A percentile compares a stretch with the other conserved stretches of the same genome.
These are phyloP conservation scores for Paragyromitra xinjiangensis DNA, from an alignment of 495 filamentous ascomycete genomes.

Conservation along the genomic window DNA sequence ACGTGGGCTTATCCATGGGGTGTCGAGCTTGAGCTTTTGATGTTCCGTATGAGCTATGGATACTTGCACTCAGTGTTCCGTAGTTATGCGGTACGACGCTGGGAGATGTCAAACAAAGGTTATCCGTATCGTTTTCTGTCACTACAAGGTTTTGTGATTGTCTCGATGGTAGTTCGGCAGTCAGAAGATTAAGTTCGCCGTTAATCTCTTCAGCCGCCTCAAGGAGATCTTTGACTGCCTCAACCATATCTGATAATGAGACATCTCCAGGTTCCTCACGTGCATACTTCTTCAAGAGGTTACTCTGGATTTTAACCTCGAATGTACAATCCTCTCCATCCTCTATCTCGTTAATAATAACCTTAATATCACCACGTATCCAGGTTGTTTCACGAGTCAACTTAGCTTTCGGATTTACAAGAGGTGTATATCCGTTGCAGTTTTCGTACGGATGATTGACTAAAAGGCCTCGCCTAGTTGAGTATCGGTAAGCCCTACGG, in stretches of 20 bases:
- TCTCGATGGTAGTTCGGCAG: conserved; percentile 5
- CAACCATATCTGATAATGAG: conserved; percentile 16
- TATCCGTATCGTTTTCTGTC: neutral
- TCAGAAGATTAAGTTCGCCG: conserved; percentile 27
- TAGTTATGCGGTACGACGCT: neutral
- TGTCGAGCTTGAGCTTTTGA: neutral
- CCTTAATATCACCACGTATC: conserved; percentile 39
- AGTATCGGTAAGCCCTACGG: conserved; percentile 35
- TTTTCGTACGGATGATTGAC: conserved; percentile 34
- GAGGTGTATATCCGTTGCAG: conserved; percentile 28
- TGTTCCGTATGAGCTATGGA: neutral
- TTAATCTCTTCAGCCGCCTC: conserved; percentile 44
- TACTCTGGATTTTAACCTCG: conserved; percentile 38
- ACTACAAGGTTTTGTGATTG: neutral
- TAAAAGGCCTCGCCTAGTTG: conserved; percentile 35
- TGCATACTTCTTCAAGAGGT: conserved; percentile 37
- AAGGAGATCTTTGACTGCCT: conserved; percentile 33
- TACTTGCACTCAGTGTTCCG: neutral
- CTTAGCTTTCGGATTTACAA: conserved; percentile 29
- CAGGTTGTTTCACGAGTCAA: conserved; percentile 33
- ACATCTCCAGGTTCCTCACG: conserved; percentile 5
- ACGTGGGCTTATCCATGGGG: neutral
- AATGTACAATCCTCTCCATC: conserved; percentile 28
- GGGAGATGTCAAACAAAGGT: neutral
- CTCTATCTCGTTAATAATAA: conserved; percentile 39